Conservation (phyloP, 192 early-diverging fungal genomes). For the Chytriomyces sp. region DNA sequence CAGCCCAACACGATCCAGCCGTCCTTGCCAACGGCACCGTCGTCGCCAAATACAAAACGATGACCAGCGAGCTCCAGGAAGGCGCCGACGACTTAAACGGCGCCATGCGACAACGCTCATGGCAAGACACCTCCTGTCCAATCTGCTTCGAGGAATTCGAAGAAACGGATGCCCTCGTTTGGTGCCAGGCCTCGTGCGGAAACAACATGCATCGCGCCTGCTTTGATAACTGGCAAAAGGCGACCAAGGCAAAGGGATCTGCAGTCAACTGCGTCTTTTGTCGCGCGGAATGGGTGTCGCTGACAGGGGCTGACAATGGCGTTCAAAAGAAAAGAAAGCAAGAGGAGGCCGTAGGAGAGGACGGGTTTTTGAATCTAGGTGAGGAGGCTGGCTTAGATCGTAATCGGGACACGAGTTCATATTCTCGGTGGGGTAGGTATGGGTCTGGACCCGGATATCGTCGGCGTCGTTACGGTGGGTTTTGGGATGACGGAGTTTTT, state of each 20-base stretch:
- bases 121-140: not conserved
- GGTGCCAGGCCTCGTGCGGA: not conserved
- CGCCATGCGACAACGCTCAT: not conserved
- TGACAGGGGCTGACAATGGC: not conserved
- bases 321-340: no score
- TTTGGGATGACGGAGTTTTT: no score
- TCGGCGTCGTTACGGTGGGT: no score
- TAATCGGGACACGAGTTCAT: no score
- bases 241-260: not conserved
- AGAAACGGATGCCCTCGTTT: not conserved
- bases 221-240: not conserved
- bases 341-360: no score
- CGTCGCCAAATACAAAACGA: not conserved
- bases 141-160: not conserved
- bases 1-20: not conserved
- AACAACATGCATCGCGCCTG: not conserved
- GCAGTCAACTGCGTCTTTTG: not conserved
- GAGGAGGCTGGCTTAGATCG: no score
- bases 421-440: no score
- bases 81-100: not conserved
- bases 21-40: not conserved
- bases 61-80: not conserved
- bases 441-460: no score
- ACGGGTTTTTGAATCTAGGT: no score
- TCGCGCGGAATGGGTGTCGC: not conserved